Evolutionary conservation across 352 stramenopile genomes (phyloP), one percentile per base, ranked within the genome.

Genomic region (Plasmopara viticola): DNA sequence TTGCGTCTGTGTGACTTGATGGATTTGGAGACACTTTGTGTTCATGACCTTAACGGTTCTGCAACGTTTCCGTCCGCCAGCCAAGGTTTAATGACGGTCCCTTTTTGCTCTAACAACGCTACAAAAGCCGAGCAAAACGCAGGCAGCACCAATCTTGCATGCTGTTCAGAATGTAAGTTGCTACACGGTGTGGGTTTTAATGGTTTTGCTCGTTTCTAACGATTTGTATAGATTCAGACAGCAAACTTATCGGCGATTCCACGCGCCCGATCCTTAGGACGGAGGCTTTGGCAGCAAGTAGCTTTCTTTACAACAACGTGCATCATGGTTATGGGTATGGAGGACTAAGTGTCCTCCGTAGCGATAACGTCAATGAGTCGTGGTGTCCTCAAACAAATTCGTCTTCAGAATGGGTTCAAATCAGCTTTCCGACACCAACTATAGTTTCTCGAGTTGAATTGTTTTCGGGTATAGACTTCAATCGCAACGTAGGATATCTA

Each of bases 261-360:
- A 18, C 31, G 1, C 55, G 34, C 9, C 56, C 46, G 8, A 37
- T 64, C 1, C 43, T 55, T 29, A 57, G 46, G 9, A 20, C 50
- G 2, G 31, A 40, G 6, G 43, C 55, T 7, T 48, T 68, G 2
- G 49, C 51, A 12, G 60, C 60, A 20, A 68, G 55, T 25, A 57
- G 44, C 6, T 83, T 72, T 53, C 49, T 75, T 0, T 44, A 58
- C 10, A 74, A 79, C 28, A 60, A 42, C 8, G 51, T 51, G 7
- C 58, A 34, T 4, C 67, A 86, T n/a, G 74, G 74, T 4, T 86
- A 74, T 37, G 74, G 71, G 0, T 58, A 59, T 6, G 45, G 48
- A n/a, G 72, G 67, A 6, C 46, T 86, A 15, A 41, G 59, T 35
- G 60, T 54, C 0, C 40, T 73, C 38, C 69, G 74, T 20, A 53